These are phyloP conservation scores for Discostella stelligeroides DNA, from an alignment of 108 stramenopile genomes.

Conservation along the genomic window DNA sequence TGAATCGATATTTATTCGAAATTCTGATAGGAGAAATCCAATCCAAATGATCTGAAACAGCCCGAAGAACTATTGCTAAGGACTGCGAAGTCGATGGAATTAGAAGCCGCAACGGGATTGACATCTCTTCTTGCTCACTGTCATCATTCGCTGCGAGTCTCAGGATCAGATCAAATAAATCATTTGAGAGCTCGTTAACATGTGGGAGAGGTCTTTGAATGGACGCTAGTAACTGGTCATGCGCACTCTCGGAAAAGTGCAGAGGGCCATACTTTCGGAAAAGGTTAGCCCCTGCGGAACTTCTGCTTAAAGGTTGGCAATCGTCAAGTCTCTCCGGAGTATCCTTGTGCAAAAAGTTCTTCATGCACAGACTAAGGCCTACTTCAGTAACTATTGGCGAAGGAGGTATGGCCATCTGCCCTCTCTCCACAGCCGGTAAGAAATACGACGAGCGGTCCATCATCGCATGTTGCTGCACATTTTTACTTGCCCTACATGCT, in stretches of 20 bases:
- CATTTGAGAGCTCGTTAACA: conserved; percentile 33
- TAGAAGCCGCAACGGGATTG: conserved; percentile 32
- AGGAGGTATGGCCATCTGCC: conserved; percentile 17
- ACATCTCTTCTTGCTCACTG: conserved; percentile 25
- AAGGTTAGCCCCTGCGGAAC: conserved; percentile 7
- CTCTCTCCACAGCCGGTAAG: conserved; percentile 19
- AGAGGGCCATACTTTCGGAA: conserved; percentile 15
- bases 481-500: not conserved
- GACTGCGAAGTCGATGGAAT: conserved; percentile 40
- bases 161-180: conserved; percentile 46
- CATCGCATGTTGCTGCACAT: conserved; percentile 6
- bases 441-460: conserved; percentile 32
- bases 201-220: conserved; percentile 36
- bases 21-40: conserved; percentile 36
- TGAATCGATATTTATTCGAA: conserved; percentile 21
- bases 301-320: not conserved
- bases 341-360: conserved; percentile 29
- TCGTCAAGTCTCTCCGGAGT: not conserved
- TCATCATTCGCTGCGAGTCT: conserved; percentile 43
- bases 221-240: conserved; percentile 15
- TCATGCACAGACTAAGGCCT: conserved; percentile 37
- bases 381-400: conserved; percentile 45
- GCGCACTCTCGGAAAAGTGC: conserved; percentile 1
- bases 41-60: conserved; percentile 37
- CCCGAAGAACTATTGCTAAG: conserved; percentile 32